Base-by-base conservation (phyloP, 1,284 basidiomycete species). In the Ganoderma resinaceum region DNA sequence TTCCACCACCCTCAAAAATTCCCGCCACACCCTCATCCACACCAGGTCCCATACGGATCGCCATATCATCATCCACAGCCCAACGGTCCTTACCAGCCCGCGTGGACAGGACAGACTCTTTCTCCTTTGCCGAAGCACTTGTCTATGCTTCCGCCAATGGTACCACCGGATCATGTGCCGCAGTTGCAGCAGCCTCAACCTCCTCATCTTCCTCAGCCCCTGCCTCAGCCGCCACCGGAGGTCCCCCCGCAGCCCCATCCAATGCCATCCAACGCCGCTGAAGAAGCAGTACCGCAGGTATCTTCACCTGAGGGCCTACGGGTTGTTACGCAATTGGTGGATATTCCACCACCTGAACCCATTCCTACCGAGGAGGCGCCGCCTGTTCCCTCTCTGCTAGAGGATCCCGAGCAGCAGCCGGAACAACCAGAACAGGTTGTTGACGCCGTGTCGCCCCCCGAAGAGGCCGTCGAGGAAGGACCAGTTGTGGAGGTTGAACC, bases 121-220 rank as follows among this genome's bases (percentile, higher is more conserved):
- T 81, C 81, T 2, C 81, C 81, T 11, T 61, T 81, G 63, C 80
- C 81, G 70, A 82, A 80, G 75, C 81, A 81, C 52, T 72, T 82
- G 2, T 75, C 80, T n/a, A 80, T 80, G 78, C 78, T 77, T 7
- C 77, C 78, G 1, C 79, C 70, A 2, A 74, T 74, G 65, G 67
- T 66, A 12, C 66, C 65, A 42, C 61, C 69, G 29, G 71, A 73
- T 40, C 67, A 70, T 31, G 63, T 72, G 9, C 67, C 71, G n/a
- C 71, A 70, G 42, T 52, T 70, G 16, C 71, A 66, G 9, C 63
- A 62, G 18, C 62, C 59, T 2, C 71, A 66, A 23, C 67, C 12
- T 31, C 58, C 66, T 58, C 70, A 68, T 33, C 58, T 70, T 29
- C 61, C 66, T 14, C 63, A 64, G 43, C 66, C 59, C 7, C 70